Base-by-base conservation (phyloP, 1,139 yeast species). In the Yamadazyma buinensis region DNA sequence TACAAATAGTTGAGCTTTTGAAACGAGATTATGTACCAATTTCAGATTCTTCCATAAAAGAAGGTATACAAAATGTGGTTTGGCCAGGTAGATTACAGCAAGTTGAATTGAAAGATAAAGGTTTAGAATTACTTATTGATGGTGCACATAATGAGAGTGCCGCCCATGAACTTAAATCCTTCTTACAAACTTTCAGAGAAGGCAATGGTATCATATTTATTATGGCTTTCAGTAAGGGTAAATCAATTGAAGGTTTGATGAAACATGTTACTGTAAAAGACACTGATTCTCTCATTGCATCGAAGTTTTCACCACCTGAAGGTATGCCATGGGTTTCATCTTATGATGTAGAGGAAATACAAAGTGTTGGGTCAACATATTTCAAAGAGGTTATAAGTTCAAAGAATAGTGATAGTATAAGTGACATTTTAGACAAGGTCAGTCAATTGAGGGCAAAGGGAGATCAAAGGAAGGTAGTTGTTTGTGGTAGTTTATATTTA, bases 61-160 rank as follows among this genome's bases (percentile, higher is more conserved):
- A 51, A 3, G 95, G 96, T 0, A 59, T 90, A 0, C 30, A 50
- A 2, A 39, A 48, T 1, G 77, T 78, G 0, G 45, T 52, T 23
- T 78, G 87, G 86, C 80, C 83, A 4, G 84, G 84, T 2, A 58
- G 90, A 44, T 56, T 84, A 26, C 90, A 83, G 44, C 34, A 34
- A 13, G 36, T 45, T 8, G 30, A 49, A 1, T 33, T 79, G 2
- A 39, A 45, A 3, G 56, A 57, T 23, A 51, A 56, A 5, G 51
- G 45, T 2, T 36, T 52, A 1, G 44, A 44, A 4, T 23, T 69
- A 2, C 55, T 61, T 1, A 59, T 82, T 0, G 98, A 92, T 57
- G 98, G 98, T 2, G 97, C 97, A 0, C 98, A 92, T 54, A 92
- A 92, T 52, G 79, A 77, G 14, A 79, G 81, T 43, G 95, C 97